A percentile compares a stretch with the other conserved stretches of the same genome.
Evolutionary conservation across 768 basidiomycete genomes (phyloP).

Genomic region (Russula lepida): DNA sequence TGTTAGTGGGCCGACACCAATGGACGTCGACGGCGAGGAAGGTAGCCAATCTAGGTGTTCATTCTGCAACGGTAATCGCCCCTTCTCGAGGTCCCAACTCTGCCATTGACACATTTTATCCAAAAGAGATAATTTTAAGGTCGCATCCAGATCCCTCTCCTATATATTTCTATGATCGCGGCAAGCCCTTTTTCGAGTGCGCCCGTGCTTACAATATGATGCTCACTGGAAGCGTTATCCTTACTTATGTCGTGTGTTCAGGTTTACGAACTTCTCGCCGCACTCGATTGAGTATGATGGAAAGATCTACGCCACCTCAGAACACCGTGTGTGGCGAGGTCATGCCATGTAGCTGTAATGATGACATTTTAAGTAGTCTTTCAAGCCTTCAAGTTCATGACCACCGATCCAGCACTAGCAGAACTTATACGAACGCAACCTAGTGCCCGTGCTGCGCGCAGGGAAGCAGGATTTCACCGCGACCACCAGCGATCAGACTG

Average conservation of each 20-base stretch:
- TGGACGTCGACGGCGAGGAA: conserved; percentile 11
- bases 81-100: not conserved
- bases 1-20: conserved; percentile 8
- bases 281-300: conserved; percentile 10
- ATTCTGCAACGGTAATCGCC: conserved; percentile 1
- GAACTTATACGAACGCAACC: conserved; percentile 16
- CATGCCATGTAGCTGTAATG: not conserved
- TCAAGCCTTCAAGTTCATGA: conserved; percentile 19
- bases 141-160: conserved; percentile 1
- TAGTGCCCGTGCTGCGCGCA: conserved; percentile 12
- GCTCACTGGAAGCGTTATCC: not conserved
- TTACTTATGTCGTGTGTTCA: not conserved
- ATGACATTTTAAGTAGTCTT: conserved; percentile 2
- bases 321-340: conserved; percentile 15
- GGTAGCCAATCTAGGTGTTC: conserved; percentile 4
- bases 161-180: conserved; percentile 12
- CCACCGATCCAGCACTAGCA: not conserved
- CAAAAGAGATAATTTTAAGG: not conserved
- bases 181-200: conserved; percentile 10
- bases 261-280: conserved; percentile 20
- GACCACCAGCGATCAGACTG: conserved; percentile 16
- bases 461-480: conserved; percentile 13
- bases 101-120: not conserved
- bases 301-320: conserved; percentile 16
- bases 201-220: not conserved